Percentiles rank a stretch among this genome's conserved stretches.
Conservation (phyloP, 2,329 filamentous ascomycete genomes). For the Nannizziopsis arthrosporioides region DNA sequence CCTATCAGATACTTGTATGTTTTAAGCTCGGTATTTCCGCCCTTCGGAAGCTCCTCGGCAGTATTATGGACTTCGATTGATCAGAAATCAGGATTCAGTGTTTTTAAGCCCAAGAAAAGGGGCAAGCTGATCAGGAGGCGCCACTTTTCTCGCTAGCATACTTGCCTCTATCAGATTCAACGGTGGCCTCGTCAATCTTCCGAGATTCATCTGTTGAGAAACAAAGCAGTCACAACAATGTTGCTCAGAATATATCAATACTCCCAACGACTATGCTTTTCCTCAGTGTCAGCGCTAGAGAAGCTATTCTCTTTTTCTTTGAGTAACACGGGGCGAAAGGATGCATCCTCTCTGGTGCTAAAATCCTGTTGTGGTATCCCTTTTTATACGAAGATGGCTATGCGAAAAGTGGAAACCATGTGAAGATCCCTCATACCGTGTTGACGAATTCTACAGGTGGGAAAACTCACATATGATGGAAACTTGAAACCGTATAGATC, state of each 20-base stretch:
- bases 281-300: neutral
- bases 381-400: constrained; percentile 21
- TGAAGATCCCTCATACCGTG: constrained; percentile 33
- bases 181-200: too few relatives aligned
- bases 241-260: neutral
- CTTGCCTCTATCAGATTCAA: too few relatives aligned
- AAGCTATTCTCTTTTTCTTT: constrained; percentile 7
- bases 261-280: neutral
- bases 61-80: too few relatives aligned
- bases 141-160: too few relatives aligned
- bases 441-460: constrained; percentile 31
- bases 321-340: constrained; percentile 33
- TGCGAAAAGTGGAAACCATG: constrained; percentile 33
- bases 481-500: constrained; percentile 28
- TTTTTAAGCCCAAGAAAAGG: too few relatives aligned
- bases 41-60: too few relatives aligned
- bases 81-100: too few relatives aligned
- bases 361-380: constrained; percentile 37
- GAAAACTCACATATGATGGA: constrained; percentile 29
- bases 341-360: constrained; percentile 41
- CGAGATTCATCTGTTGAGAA: too few relatives aligned
- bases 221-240: too few relatives aligned
- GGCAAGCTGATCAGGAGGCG: too few relatives aligned
- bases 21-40: too few relatives aligned
- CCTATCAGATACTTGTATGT: too few relatives aligned